Base-by-base conservation (phyloP, 768 basidiomycete genomes). In the Daedaleopsis nitida region DNA sequence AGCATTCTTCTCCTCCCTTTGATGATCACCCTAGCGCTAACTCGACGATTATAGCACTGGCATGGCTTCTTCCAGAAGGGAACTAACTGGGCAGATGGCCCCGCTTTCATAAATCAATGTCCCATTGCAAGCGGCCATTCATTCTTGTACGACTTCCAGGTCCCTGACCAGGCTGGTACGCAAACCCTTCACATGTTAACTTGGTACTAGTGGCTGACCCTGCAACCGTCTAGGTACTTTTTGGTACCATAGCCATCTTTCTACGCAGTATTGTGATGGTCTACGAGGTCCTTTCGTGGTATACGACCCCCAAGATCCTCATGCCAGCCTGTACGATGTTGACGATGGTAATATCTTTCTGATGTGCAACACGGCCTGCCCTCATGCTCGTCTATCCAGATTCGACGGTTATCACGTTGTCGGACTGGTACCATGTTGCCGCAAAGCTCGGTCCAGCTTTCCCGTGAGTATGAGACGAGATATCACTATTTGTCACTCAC, bases 61-160 rank as follows among this genome's bases (percentile, higher is more conserved):
- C 81, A 83, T 55, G 81, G 81, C 4, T 47, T 83, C 19, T 78
- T 77, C 60, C 81, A 82, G 62, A 57, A 71, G 7, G 72, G 74
- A 19, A 72, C 76, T 5, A 79, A 78, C 9, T 72, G 76, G 34
- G 80, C 78, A 48, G 83, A 84, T 50, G 83, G 82, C 16, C 47
- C 72, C 13, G 66, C 76, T 3, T 81, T 80, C 57, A 77, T 82
- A 39, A 82, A 77, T 68, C 73, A 74, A 58, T 74, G 73, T 55
- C 73, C 73, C 3, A 72, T 74, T 13, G 53, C 66, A 2, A 58
- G 81, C 0, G 76, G 74, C 0, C 27, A 76, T 27, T 78, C 78
- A 0, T 78, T 75, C 69, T 62, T 72, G 53, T 80, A 83, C 52
- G 70, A 77, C n/a, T 78, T 76, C 62, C 55, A 58, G 12, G 60